These are phyloP conservation scores for Emydomyces testavorans DNA, from an alignment of 2,329 filamentous ascomycete species.

Conservation along the genomic window DNA sequence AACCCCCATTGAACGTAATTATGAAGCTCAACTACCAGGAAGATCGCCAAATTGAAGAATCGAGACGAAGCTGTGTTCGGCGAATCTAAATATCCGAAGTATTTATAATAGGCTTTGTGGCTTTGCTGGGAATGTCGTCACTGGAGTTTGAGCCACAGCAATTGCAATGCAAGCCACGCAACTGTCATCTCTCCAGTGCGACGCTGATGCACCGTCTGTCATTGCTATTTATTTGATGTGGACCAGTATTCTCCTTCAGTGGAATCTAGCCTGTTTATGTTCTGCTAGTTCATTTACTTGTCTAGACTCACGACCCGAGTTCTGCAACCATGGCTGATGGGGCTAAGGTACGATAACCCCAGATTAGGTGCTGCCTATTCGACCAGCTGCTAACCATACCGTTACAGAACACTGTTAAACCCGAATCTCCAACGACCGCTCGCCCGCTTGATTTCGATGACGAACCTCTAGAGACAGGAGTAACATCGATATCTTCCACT, in stretches of 20 bases:
- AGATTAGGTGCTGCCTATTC: not conserved
- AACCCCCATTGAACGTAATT: not conserved
- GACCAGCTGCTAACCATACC: not conserved
- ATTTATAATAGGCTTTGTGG: not conserved
- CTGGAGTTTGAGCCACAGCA: constrained; percentile 8
- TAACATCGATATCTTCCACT: constrained; percentile 20
- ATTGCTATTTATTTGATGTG: too few species aligned
- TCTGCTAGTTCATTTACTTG: not conserved
- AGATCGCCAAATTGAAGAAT: too few species aligned
- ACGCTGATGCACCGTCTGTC: not conserved
- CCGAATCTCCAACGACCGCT: constrained; percentile 46
- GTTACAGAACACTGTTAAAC: constrained; percentile 24
- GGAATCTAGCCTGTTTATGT: not conserved
- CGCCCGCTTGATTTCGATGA: constrained; percentile 48
- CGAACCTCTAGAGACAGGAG: constrained; percentile 39
- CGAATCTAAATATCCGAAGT: not conserved
- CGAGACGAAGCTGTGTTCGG: too few species aligned
- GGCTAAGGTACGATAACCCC: constrained; percentile 3
- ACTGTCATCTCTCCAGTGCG: not conserved
- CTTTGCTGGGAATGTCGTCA: constrained; percentile 6
- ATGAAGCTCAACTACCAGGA: too few species aligned
- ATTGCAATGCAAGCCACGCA: not conserved
- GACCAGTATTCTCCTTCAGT: too few species aligned
- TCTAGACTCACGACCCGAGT: not conserved
- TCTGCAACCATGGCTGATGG: constrained; percentile 10